phyloP scores from a whole-genome alignment of 345 rosid species.

The Eutrema heterophyllum region DNA sequence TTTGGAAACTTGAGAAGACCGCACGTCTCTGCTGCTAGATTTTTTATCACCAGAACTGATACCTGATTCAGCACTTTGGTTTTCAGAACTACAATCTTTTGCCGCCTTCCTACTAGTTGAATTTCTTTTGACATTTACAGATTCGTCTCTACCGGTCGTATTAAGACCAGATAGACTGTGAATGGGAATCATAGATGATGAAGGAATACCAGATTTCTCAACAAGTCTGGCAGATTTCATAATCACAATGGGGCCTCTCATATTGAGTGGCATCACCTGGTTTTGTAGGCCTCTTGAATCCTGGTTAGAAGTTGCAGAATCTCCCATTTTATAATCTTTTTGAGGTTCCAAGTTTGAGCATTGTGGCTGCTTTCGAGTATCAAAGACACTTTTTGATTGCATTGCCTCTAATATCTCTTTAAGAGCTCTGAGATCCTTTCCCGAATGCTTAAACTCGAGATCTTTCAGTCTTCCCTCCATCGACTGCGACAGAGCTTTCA shows the following conservation, averaged over 20 bases:
- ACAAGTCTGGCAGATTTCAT: slow-evolving; percentile 89
- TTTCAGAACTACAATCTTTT: slow-evolving; percentile 42
- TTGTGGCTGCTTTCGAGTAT: slow-evolving; percentile 52
- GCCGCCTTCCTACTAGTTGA: slow-evolving; percentile 30
- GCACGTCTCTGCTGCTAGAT: slow-evolving; percentile 37
- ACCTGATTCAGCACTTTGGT: slow-evolving; percentile 32
- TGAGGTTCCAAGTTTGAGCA: slow-evolving; percentile 40
- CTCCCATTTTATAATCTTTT: slow-evolving; percentile 38
- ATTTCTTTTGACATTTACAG: slow-evolving; percentile 34
- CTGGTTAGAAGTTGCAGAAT: neutral
- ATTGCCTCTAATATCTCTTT: slow-evolving; percentile 75
- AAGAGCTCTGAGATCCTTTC: slow-evolving; percentile 74
- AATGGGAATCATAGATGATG: slow-evolving; percentile 52
- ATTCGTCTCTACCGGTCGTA: slow-evolving; percentile 34
- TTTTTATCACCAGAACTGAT: slow-evolving; percentile 42
- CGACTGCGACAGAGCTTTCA: slow-evolving; percentile 38
- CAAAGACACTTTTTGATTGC: slow-evolving; percentile 63
- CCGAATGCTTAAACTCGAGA: slow-evolving; percentile 63
- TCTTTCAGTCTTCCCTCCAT: slow-evolving; percentile 65
- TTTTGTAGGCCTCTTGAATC: slow-evolving; percentile 9
- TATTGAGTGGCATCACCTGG: neutral
- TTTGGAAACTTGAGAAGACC: slow-evolving; percentile 41
- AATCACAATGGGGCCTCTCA: slow-evolving; percentile 63
- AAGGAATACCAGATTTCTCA: slow-evolving; percentile 48
- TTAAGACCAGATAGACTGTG: slow-evolving; percentile 44